phyloP scores from a whole-genome alignment of 1,284 basidiomycete genomes.

The Ustilago crameri region DNA sequence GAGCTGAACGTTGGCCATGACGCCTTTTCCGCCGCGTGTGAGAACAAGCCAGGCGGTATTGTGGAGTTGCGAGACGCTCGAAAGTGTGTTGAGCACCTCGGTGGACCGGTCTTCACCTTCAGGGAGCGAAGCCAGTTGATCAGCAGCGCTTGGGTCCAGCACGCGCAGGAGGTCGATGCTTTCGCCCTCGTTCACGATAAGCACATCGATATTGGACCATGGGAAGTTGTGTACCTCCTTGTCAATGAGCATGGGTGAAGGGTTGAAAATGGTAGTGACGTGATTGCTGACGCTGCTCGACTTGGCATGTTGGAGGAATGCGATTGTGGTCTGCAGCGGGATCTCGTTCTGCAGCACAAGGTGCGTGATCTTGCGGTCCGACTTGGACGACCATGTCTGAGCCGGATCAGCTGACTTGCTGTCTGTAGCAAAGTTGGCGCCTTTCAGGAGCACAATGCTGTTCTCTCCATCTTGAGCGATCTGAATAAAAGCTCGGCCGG shows the following conservation, averaged over 20 bases:
- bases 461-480: conserved; percentile 66
- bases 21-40: conserved; percentile 59
- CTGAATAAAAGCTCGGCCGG: conserved; percentile 67
- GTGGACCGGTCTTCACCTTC: conserved; percentile 27
- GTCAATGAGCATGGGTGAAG: conserved; percentile 71
- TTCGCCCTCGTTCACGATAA: conserved; percentile 73
- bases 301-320: conserved; percentile 66
- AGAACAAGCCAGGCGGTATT: conserved; percentile 60
- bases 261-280: conserved; percentile 71
- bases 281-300: conserved; percentile 15
- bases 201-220: conserved; percentile 71
- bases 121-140: conserved; percentile 13
- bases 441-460: conserved; percentile 64
- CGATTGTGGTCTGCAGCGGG: conserved; percentile 70
- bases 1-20: conserved; percentile 51
- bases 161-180: conserved; percentile 64
- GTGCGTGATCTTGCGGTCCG: conserved; percentile 66
- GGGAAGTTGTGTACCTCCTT: conserved; percentile 70
- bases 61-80: conserved; percentile 28
- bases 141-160: conserved; percentile 18
- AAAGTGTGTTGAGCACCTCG: conserved; percentile 43
- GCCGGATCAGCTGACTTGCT: conserved; percentile 35
- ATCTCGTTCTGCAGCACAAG: conserved; percentile 74
- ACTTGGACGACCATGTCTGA: conserved; percentile 14
- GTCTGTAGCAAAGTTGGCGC: conserved; percentile 58